These are phyloP conservation scores for Epichloe bromicola DNA, from an alignment of 2,329 filamentous ascomycete genomes.

Conservation along the genomic window DNA sequence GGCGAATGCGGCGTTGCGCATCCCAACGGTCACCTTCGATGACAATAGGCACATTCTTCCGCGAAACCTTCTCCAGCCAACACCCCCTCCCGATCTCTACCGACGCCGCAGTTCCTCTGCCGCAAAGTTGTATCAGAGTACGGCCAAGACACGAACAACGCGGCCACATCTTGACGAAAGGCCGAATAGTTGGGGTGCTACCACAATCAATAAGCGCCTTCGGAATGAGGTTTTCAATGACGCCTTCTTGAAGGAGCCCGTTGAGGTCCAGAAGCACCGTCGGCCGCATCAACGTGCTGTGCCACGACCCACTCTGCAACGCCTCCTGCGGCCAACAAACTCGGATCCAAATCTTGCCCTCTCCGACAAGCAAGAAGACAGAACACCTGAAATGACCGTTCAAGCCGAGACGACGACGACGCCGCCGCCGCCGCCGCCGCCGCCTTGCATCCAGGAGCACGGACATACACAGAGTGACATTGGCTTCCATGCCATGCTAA, in stretches of 20 bases:
- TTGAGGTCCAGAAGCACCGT: constrained; percentile 67
- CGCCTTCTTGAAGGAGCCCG: constrained; percentile 73
- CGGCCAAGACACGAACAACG: constrained; percentile 6
- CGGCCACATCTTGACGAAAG: constrained; percentile 38
- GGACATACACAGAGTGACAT: constrained; percentile 17
- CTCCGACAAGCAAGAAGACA: constrained; percentile 1
- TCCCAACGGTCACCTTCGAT: constrained; percentile 85
- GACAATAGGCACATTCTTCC: constrained; percentile 92
- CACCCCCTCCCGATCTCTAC: constrained; percentile 24
- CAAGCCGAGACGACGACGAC: not conserved
- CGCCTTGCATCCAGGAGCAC: not conserved
- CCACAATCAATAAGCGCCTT: constrained; percentile 75
- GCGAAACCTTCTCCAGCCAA: constrained; percentile 61
- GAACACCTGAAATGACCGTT: not conserved
- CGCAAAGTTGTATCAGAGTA: constrained; percentile 11
- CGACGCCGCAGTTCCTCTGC: constrained; percentile 22
- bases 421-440: not conserved
- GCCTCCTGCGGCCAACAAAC: constrained; percentile 29
- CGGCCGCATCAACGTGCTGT: constrained; percentile 56
- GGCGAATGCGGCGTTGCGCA: constrained; percentile 46
- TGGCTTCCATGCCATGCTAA: constrained; percentile 14
- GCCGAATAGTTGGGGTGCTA: constrained; percentile 73
- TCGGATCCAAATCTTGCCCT: constrained; percentile 28
- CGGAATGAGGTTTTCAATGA: constrained; percentile 88
- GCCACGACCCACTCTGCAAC: constrained; percentile 36